phyloP scores from a whole-genome alignment of 1,139 yeast genomes.

The Pichia sp. region DNA sequence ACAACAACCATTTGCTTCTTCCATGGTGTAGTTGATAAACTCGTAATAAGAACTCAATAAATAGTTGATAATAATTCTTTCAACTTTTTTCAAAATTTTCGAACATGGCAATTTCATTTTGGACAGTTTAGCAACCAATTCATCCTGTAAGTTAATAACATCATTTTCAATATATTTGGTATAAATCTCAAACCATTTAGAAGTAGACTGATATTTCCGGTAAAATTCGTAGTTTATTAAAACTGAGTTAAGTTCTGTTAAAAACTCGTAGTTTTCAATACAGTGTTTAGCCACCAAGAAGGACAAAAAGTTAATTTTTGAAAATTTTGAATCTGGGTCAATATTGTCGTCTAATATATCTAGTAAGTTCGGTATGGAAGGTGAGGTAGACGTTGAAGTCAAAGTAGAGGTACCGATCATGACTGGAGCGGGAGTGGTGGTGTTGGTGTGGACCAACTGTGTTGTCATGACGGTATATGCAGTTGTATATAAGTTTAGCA shows the following conservation, averaged over 20 bases:
- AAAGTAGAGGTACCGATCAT: background rate
- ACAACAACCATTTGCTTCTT: no score
- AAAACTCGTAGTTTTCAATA: constrained; percentile 30
- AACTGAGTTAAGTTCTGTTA: constrained; percentile 20
- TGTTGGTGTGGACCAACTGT: background rate
- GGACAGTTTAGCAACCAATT: constrained; percentile 16
- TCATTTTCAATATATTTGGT: constrained; percentile 24
- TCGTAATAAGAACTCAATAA: constrained; percentile 27
- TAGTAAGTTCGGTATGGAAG: constrained; percentile 20
- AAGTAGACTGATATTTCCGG: constrained; percentile 4
- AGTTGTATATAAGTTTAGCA: no score
- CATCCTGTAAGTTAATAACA: constrained; percentile 29
- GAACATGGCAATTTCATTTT: constrained; percentile 18
- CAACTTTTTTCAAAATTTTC: constrained; percentile 16
- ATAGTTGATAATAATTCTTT: constrained; percentile 21
- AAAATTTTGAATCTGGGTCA: constrained; percentile 16
- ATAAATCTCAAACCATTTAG: constrained; percentile 24
- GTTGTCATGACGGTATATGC: background rate
- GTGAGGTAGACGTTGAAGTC: no score
- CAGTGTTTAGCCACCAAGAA: constrained; percentile 28
- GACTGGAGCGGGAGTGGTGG: background rate
- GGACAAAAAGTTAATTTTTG: constrained; percentile 22
- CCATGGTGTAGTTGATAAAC: constrained; percentile 14
- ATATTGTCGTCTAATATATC: constrained; percentile 22
- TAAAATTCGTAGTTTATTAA: constrained; percentile 9